Evolutionary conservation across 2,329 filamentous ascomycete species (phyloP), one percentile per base, ranked within the genome.

Genomic region (Phaeoacremonium minimum): DNA sequence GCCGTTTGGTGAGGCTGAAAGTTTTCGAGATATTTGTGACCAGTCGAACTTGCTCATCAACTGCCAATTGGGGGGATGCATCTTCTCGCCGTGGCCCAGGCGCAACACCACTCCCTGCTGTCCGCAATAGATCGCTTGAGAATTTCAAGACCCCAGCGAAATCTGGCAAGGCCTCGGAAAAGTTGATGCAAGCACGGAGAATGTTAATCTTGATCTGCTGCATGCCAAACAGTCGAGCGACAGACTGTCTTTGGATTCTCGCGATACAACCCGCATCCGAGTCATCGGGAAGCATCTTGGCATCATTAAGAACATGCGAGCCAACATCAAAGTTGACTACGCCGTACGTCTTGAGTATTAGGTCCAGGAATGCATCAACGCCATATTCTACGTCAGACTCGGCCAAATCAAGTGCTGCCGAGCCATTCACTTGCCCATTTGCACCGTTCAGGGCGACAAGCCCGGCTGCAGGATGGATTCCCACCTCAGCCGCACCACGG

Each of bases 111-210:
- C 83, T 85, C 18, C 90, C 89, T 32, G 87, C 86, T 11, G 86
- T 87, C 34, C 87, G 80, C 42, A 98, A 67, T 16, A 97, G 67
- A 49, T 94, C 81, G 45, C 88, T 83, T 1, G 89, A 95, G 56
- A 90, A 94, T 41, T 80, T 81, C 15, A 97, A 66, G n/a, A 96
- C 87, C 5, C 91, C 91, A 32, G 84, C 75, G 50, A 95, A 93
- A 57, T 97, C 90, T 2, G 91, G 90, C 36, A 97, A 67, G 1
- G 93, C 91, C 64, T 98, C 93, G 36, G 87, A 95, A 43, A 97
- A 86, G 57, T 89, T 89, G 50, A 95, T 88, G 52, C 91, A 95
- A n/a, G 85, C 83, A 46, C 87, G 79, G 9, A 97, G 68, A 35
- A 97, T 80, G 55, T 95, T 87, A 36, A 94, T 73, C 59, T 97